These are phyloP conservation scores for Aspergillus sp. DNA, from an alignment of 2,329 filamentous ascomycete genomes.

Conservation along the genomic window DNA sequence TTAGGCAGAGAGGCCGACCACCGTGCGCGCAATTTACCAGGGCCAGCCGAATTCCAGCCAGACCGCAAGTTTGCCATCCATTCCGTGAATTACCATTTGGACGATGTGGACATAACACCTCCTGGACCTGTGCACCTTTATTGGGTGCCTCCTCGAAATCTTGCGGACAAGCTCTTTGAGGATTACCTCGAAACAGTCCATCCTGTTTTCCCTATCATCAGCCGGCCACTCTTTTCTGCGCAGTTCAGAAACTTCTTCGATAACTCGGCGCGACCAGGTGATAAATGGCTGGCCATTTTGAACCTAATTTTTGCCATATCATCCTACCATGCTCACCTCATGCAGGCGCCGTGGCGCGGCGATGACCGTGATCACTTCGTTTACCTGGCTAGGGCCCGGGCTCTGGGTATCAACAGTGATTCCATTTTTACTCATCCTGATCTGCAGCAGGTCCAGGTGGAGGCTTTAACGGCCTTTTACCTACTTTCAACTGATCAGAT, in stretches of 20 bases:
- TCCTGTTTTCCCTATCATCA: conserved; percentile 47
- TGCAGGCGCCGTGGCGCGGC: conserved; percentile 43
- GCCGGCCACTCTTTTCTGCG: conserved; percentile 39
- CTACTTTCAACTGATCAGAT: conserved; percentile 44
- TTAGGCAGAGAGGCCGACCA: conserved; percentile 40
- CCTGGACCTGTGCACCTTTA: conserved; percentile 43
- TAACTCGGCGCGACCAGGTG: conserved; percentile 33
- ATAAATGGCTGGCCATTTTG: conserved; percentile 46
- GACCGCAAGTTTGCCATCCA: conserved; percentile 35
- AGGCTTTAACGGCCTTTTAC: conserved; percentile 46
- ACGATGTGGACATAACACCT: conserved; percentile 44
- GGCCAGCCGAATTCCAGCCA: conserved; percentile 28
- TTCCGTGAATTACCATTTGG: conserved; percentile 43
- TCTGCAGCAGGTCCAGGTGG: conserved; percentile 48
- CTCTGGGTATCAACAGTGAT: conserved; percentile 44
- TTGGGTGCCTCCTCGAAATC: conserved; percentile 40
- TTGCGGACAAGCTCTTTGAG: conserved; percentile 44
- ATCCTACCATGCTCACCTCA: conserved; percentile 44
- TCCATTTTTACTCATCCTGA: conserved; percentile 45
- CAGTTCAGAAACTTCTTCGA: conserved; percentile 44
- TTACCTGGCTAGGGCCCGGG: conserved; percentile 45
- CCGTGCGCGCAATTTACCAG: conserved; percentile 28
- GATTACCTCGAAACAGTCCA: conserved; percentile 45
- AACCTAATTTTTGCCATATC: conserved; percentile 50
- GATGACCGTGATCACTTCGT: conserved; percentile 45